Evolutionary conservation across 345 rosid species (phyloP).

Genomic region (Theobroma cacao): DNA sequence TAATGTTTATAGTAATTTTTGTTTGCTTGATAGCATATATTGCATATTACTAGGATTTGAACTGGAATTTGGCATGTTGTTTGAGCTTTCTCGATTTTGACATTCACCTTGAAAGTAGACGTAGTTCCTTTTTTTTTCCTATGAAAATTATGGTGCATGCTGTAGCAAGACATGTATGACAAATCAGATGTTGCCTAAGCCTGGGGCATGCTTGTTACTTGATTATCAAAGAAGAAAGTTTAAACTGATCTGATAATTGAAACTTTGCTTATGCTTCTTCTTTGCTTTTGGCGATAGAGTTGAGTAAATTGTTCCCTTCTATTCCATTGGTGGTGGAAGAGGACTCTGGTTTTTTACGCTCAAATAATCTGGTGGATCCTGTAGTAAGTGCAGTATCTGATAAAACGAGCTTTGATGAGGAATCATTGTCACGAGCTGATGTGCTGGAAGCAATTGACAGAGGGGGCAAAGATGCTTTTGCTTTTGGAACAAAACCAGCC

Average conservation of each 20-base stretch:
- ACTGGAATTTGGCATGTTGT: not conserved
- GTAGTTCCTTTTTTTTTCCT: not conserved
- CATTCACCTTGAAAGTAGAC: not conserved
- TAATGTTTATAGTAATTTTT: not conserved
- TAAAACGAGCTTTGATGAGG: conserved; percentile 38
- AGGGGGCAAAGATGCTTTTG: conserved; percentile 61
- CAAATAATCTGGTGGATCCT: conserved; percentile 62
- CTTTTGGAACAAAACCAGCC: conserved; percentile 65
- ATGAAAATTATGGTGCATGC: not conserved
- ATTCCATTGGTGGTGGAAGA: conserved; percentile 95
- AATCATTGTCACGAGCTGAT: conserved; percentile 49
- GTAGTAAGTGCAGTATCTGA: conserved; percentile 56
- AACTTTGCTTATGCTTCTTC: not conserved
- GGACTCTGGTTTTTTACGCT: conserved; percentile 67
- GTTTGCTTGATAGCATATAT: not conserved
- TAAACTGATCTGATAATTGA: not conserved
- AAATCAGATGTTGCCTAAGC: not conserved
- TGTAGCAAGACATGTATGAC: not conserved
- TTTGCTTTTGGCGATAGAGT: conserved; percentile 43
- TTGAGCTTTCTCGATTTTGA: not conserved
- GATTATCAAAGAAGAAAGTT: not conserved
- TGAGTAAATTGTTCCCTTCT: conserved; percentile 68
- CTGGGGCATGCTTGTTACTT: not conserved
- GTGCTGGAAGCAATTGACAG: conserved; percentile 82
- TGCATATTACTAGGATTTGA: not conserved